A percentile compares a stretch with the other conserved stretches of the same genome.
Conservation (phyloP, 306 rosid genomes). For the Gastrolobium bilobum region DNA sequence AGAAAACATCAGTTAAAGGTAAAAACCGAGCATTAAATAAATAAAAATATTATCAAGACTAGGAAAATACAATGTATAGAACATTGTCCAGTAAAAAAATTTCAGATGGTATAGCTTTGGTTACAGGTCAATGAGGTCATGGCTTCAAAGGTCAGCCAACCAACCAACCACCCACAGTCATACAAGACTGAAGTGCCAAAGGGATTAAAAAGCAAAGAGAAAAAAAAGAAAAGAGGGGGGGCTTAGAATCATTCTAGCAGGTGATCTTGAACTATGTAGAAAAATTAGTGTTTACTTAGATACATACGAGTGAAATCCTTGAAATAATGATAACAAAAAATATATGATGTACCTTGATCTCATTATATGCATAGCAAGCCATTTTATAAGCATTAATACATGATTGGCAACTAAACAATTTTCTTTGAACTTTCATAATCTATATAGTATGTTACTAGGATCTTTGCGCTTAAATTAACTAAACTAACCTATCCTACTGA, state of each 20-base stretch:
- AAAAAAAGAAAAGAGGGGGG: neutral
- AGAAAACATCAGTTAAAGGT: conserved; percentile 43
- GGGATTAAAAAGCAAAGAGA: neutral
- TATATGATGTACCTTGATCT: neutral
- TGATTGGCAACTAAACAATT: conserved; percentile 14
- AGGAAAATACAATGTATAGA: neutral
- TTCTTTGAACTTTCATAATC: neutral
- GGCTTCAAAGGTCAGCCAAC: conserved; percentile 10
- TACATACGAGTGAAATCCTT: conserved; percentile 17
- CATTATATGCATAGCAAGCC: neutral
- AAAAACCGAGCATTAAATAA: conserved; percentile 32
- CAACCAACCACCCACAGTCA: conserved; percentile 1
- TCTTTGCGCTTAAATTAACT: conserved; percentile 26
- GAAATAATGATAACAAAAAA: conserved; percentile 1
- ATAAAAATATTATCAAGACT: conserved; percentile 15
- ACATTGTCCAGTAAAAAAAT: neutral
- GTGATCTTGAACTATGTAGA: neutral
- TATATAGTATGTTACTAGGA: neutral
- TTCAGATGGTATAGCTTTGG: neutral
- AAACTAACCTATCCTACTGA: conserved; percentile 34
- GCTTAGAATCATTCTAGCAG: neutral
- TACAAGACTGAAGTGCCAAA: neutral
- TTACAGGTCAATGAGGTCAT: conserved; percentile 4
- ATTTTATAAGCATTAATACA: conserved; percentile 16
- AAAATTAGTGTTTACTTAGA: neutral